Evolutionary conservation across 2,329 filamentous ascomycete genomes (phyloP).

Genomic region (Macrophomina phaseolina): DNA sequence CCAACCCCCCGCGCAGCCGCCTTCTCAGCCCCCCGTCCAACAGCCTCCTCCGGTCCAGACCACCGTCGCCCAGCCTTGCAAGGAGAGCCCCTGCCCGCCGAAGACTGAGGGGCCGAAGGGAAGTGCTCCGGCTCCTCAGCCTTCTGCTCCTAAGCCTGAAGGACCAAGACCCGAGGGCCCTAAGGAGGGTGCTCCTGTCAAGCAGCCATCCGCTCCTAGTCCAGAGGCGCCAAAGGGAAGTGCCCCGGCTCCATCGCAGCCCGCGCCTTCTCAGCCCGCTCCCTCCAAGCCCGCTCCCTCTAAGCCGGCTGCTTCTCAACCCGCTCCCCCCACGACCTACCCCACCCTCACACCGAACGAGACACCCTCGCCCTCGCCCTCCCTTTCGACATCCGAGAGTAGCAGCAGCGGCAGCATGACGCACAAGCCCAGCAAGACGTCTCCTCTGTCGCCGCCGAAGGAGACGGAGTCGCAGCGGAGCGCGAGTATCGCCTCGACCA

Average conservation of each 20-base stretch:
- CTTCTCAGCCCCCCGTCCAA: background rate
- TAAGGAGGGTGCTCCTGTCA: too few species aligned
- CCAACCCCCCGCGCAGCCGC: background rate
- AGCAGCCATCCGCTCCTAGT: background rate
- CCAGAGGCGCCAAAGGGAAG: background rate
- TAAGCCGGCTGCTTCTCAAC: background rate
- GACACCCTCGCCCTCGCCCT: background rate
- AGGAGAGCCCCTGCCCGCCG: background rate
- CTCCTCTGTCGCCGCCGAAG: background rate
- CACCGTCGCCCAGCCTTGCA: background rate
- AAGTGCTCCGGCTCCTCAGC: background rate
- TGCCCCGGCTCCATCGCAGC: background rate
- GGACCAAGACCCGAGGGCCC: background rate
- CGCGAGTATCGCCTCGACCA: background rate
- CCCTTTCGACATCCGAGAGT: background rate
- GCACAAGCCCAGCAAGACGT: background rate
- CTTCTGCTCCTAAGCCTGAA: background rate
- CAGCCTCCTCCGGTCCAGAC: background rate
- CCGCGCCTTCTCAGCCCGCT: background rate
- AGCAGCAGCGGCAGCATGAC: too few species aligned
- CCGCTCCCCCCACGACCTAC: background rate
- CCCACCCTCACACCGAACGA: background rate
- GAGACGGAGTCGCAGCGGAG: background rate
- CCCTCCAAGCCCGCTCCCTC: background rate
- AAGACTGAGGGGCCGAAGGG: background rate